Base-by-base conservation (phyloP, 2,329 filamentous ascomycete species). In the Cercospora sp. region DNA sequence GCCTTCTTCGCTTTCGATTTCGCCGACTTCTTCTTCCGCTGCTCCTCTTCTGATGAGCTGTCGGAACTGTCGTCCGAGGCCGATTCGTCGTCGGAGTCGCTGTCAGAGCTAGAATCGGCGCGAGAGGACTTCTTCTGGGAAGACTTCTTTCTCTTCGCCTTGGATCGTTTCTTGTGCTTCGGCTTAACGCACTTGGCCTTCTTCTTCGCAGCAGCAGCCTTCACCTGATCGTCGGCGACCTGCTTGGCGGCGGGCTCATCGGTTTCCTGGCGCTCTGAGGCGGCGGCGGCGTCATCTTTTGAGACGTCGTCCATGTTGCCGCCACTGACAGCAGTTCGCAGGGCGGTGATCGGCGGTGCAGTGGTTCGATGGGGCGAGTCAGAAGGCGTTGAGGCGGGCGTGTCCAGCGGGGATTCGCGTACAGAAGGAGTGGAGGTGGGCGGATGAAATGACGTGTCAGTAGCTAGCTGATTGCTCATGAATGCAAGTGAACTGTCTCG, bases 401-500 rank as follows among this genome's bases (percentile, higher is more conserved):
- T 75, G 42, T 71, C 69, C 26, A 70, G 64, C 58, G 67, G 61
- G 10, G 71, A 67, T 20, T 69, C 71, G 66, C 70, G 66, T 65
- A 64, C 63, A 48, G 68, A 67, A 45, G 69, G 64, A 53, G 67
- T 64, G 31, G 71, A 64, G 13, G 67, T 66, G 28, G 68, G 68
- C 64, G 66, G 66, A 60, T 40, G 40, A 42, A 63, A 66, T 68
- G 69, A 71, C 65, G 71, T 72, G 70, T 71, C 67, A 68, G 69
- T 69, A 62, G 63, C 65, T 30, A 18, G 26, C 67, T 68, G 69
- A 69, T 68, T 69, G 73, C 72, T 74, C 72, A 74, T 74, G 62
- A 67, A 68, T 68, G 70, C 72, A 96, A 93, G 96, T 40, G 45
- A 36, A 60, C 28, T 23, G 42, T 60, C 13, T 60, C 42, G 48